These are phyloP conservation scores for Nicotiana otophora DNA, from an alignment of 257 asterid species.

Conservation along the genomic window DNA sequence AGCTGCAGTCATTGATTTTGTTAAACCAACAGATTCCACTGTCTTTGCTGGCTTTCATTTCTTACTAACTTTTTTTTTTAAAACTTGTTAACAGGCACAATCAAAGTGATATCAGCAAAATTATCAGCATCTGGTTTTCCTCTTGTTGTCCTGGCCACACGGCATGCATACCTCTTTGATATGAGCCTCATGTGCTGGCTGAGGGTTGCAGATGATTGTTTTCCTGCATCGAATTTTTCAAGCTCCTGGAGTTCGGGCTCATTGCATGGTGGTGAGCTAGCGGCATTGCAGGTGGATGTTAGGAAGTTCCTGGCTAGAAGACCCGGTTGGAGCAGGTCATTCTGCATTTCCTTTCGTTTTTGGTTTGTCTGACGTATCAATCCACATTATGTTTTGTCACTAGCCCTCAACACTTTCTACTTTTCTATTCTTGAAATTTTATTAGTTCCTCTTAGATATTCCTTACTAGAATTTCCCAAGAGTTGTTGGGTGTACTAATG, in stretches of 20 bases:
- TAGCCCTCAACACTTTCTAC: not conserved
- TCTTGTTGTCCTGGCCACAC: slow-evolving; percentile 82
- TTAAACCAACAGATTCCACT: not conserved
- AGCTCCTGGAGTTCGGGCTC: slow-evolving; percentile 88
- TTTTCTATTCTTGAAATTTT: not conserved
- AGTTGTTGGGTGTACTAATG: not conserved
- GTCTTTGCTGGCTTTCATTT: not conserved
- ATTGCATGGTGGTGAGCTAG: slow-evolving; percentile 85
- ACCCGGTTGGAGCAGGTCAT: slow-evolving; percentile 97
- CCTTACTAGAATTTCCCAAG: not conserved
- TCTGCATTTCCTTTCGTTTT: not conserved
- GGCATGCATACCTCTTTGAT: slow-evolving; percentile 87
- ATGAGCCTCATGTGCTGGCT: slow-evolving; percentile 84
- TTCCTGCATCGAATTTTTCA: slow-evolving; percentile 87
- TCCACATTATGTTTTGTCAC: not conserved
- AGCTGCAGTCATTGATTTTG: not conserved
- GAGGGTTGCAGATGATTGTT: slow-evolving; percentile 92
- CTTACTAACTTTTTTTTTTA: not conserved
- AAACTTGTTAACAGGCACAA: slow-evolving; percentile 44
- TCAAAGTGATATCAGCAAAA: slow-evolving; percentile 88
- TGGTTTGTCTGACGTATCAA: not conserved
- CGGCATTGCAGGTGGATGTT: slow-evolving; percentile 82
- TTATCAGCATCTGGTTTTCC: slow-evolving; percentile 85
- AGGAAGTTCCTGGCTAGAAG: slow-evolving; percentile 82
- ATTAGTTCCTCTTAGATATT: slow-evolving; percentile 1